Evolutionary conservation across 2,329 filamentous ascomycete genomes (phyloP), one percentile per base, ranked within the genome.

Genomic region (Beauveria rudraprayagi): DNA sequence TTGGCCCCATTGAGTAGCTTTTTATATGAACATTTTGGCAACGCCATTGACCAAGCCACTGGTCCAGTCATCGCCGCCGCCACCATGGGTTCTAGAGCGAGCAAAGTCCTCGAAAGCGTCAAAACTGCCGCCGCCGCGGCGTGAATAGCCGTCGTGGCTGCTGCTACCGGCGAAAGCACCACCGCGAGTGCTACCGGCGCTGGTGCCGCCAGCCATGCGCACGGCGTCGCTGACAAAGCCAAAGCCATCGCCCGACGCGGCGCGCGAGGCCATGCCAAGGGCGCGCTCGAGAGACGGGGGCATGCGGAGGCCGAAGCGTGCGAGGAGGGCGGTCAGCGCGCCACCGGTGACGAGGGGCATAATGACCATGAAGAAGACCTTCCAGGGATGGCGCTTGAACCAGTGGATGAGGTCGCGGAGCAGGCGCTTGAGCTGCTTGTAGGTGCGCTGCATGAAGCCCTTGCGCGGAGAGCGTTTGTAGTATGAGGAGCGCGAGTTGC

Each of bases 311-410:
- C 92, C 92, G 73, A 97, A 89, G 70, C 87, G 85, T 43, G 84
- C 83, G 51, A 96, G 82, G 50, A 97, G 78, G 52, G 88, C 90
- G 9, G 87, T 87, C 66, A 97, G 76, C 30, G 90, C 88, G 37
- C 93, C 93, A 56, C 91, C 91, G 1, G 88, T 92, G 68, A 97
- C 78, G 62, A 97, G 81, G 10, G 93, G 93, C 83, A 97, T 85
- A 68, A 97, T 83, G 64, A 96, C 88, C 64, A 92, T 83, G 79
- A 90, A 80, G 78, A 97, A 90, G 53, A 96, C 90, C 76, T 95
- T 95, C 70, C 91, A 77, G 0, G 92, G 93, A 76, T 97, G 88
- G 43, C 85, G 82, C 71, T 90, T 88, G 68, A 90, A 89, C 76
- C 93, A 96, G 72, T 87, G 84, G 72, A 88, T 80, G 9, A 97